These are phyloP conservation scores for Pichia pseudocactophila DNA, from an alignment of 805 yeast genomes.

Conservation along the genomic window DNA sequence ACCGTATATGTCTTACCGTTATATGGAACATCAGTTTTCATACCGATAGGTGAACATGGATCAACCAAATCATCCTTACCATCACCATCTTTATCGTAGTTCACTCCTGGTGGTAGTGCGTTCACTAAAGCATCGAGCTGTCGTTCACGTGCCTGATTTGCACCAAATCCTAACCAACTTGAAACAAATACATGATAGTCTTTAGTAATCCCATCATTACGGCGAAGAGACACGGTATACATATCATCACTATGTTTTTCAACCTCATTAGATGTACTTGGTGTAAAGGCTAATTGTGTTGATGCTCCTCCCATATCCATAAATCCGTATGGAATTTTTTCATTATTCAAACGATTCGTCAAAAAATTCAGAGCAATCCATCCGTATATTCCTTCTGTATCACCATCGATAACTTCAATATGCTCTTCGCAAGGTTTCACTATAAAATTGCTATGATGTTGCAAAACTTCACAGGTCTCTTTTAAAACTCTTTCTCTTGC, in stretches of 20 bases:
- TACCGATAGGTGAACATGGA: constrained; percentile 74
- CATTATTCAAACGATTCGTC: constrained; percentile 44
- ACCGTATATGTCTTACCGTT: constrained; percentile 42
- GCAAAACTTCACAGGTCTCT: constrained; percentile 52
- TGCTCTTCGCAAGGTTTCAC: constrained; percentile 57
- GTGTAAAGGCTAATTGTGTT: constrained; percentile 91
- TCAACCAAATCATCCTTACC: constrained; percentile 46
- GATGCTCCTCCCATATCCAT: constrained; percentile 99
- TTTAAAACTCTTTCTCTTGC: constrained; percentile 46
- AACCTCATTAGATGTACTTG: constrained; percentile 52
- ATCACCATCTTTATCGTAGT: constrained; percentile 38
- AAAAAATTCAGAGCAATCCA: constrained; percentile 90
- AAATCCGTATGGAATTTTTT: constrained; percentile 61
- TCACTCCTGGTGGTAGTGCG: constrained; percentile 36
- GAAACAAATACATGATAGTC: constrained; percentile 85
- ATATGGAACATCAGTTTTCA: constrained; percentile 37
- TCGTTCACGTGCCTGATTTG: constrained; percentile 81
- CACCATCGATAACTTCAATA: constrained; percentile 86
- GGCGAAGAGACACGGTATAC: constrained; percentile 54
- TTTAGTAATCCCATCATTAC: constrained; percentile 60
- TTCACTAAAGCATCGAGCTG: constrained; percentile 49
- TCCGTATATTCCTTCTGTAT: constrained; percentile 89
- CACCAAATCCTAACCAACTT: constrained; percentile 97
- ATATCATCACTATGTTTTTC: constrained; percentile 65
- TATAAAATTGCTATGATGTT: constrained; percentile 45